Evolutionary conservation across 495 filamentous ascomycete genomes (phyloP).

Genomic region (Talaromyces stipitatus): DNA sequence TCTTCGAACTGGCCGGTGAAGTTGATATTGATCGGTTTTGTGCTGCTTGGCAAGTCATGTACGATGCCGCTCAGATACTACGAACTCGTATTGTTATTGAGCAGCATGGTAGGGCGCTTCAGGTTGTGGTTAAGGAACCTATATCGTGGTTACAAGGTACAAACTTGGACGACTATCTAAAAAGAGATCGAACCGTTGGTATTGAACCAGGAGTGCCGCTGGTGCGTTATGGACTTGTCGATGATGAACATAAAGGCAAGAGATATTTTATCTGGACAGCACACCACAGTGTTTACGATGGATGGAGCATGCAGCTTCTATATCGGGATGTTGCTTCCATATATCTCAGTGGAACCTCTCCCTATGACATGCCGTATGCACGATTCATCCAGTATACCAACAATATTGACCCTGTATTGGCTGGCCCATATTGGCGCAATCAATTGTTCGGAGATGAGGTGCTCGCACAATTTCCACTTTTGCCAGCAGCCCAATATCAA

Average conservation of each 20-base stretch:
- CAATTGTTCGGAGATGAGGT: conserved; percentile 32
- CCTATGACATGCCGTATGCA: conserved; percentile 1
- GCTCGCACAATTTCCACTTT: conserved; percentile 35
- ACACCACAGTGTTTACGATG: conserved; percentile 55
- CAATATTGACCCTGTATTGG: conserved; percentile 10
- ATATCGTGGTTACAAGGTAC: background rate
- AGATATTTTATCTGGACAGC: conserved; percentile 13
- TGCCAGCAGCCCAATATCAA: conserved; percentile 32
- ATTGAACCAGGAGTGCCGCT: background rate
- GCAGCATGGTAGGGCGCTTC: conserved; percentile 13
- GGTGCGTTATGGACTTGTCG: background rate
- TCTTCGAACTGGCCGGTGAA: conserved; percentile 16
- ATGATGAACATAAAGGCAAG: background rate
- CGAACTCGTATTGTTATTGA: conserved; percentile 34
- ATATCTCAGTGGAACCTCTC: background rate
- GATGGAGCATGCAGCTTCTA: conserved; percentile 39
- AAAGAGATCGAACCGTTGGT: background rate
- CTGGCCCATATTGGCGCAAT: conserved; percentile 23
- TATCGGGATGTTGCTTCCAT: conserved; percentile 12
- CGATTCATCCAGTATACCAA: conserved; percentile 22
- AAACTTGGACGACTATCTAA: background rate
- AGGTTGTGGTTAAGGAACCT: conserved; percentile 24
- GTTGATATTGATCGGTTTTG: conserved; percentile 26
- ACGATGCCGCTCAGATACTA: conserved; percentile 22
- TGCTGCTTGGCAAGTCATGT: conserved; percentile 29